phyloP scores from a whole-genome alignment of 768 basidiomycete genomes.

The Gymnopilus junonius region DNA sequence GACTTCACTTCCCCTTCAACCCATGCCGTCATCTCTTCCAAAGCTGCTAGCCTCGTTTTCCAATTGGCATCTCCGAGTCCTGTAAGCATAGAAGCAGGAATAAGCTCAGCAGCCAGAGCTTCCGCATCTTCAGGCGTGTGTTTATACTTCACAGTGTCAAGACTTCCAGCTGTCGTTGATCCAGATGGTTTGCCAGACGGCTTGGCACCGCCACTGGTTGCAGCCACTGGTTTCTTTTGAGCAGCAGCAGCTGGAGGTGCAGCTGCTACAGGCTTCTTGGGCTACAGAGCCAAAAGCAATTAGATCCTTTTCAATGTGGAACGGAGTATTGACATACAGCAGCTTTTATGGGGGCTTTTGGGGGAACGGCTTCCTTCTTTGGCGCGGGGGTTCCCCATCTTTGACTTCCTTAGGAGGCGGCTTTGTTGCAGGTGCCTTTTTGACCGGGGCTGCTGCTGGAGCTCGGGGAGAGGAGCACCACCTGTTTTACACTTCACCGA shows the following conservation, averaged over 20 bases:
- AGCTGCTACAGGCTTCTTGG: slow-evolving; percentile 52
- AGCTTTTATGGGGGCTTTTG: slow-evolving; percentile 55
- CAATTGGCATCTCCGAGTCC: slow-evolving; percentile 89
- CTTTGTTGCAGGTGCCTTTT: slow-evolving; percentile 18
- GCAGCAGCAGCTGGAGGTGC: slow-evolving; percentile 37
- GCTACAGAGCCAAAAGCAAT: slow-evolving; percentile 28
- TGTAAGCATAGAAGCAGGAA: slow-evolving; percentile 72
- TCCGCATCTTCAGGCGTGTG: slow-evolving; percentile 95
- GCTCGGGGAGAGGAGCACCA: slow-evolving; percentile 51
- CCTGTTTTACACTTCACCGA: slow-evolving; percentile 88
- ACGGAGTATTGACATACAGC: slow-evolving; percentile 39
- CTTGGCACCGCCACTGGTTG: slow-evolving; percentile 49
- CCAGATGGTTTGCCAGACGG: slow-evolving; percentile 55
- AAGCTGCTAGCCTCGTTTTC: slow-evolving; percentile 87
- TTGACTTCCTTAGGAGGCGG: slow-evolving; percentile 12
- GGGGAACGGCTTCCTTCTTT: slow-evolving; percentile 50
- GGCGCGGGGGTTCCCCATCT: slow-evolving; percentile 35
- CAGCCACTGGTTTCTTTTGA: slow-evolving; percentile 48
- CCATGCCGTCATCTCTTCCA: slow-evolving; percentile 89
- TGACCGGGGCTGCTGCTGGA: slow-evolving; percentile 22
- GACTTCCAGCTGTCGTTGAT: slow-evolving; percentile 50
- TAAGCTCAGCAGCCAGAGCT: slow-evolving; percentile 66
- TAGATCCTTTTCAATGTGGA: not conserved
- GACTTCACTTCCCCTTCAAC: slow-evolving; percentile 65
- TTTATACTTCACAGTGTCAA: slow-evolving; percentile 90